These are phyloP conservation scores for Botrytis hyacinthi DNA, from an alignment of 2,329 filamentous ascomycete species.

Conservation along the genomic window DNA sequence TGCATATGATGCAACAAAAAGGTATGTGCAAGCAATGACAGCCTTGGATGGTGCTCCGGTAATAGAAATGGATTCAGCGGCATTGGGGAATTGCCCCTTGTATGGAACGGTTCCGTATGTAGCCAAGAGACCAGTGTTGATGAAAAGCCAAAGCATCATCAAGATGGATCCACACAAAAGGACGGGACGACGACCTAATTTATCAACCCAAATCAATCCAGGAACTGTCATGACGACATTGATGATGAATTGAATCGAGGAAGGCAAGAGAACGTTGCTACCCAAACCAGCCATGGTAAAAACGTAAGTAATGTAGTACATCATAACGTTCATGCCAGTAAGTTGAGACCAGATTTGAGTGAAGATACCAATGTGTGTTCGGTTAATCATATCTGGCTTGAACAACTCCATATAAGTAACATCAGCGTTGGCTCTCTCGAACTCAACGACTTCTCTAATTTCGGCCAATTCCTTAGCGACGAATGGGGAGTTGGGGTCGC, in stretches of 20 bases:
- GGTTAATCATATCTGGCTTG: conserved; percentile 70
- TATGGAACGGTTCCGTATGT: conserved; percentile 42
- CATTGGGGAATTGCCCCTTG: conserved; percentile 41
- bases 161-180: conserved; percentile 55
- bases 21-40: conserved; percentile 65
- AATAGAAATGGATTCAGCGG: conserved; percentile 49
- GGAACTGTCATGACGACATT: conserved; percentile 78
- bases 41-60: conserved; percentile 51
- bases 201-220: conserved; percentile 71
- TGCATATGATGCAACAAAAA: conserved; percentile 56
- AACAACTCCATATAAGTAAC: conserved; percentile 72
- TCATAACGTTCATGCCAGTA: conserved; percentile 74
- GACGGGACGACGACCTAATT: conserved; percentile 69
- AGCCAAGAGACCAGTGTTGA: conserved; percentile 49
- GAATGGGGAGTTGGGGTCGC: conserved; percentile 62
- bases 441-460: conserved; percentile 73
- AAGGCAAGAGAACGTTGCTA: conserved; percentile 60
- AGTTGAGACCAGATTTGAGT: conserved; percentile 75
- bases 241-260: conserved; percentile 73
- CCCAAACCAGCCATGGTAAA: conserved; percentile 69
- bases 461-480: conserved; percentile 68
- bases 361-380: conserved; percentile 68
- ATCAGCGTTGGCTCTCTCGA: conserved; percentile 67
- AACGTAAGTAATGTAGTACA: conserved; percentile 56
- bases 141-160: conserved; percentile 43